Conservation (phyloP, 768 basidiomycete genomes). For the Pleurotus pulmonarius region DNA sequence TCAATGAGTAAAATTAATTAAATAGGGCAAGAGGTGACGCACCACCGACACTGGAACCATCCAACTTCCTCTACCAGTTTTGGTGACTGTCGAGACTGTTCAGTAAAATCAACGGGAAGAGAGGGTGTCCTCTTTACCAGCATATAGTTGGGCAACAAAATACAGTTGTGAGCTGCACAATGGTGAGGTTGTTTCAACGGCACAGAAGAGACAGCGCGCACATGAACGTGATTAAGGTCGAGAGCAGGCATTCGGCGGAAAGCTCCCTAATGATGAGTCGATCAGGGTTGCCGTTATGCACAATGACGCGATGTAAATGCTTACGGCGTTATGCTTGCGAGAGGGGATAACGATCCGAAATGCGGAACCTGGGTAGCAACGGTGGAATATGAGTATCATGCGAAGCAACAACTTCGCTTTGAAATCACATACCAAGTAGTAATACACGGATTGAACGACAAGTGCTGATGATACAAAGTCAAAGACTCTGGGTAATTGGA, state of each 20-base stretch:
- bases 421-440: conserved; percentile 31
- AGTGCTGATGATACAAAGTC: conserved; percentile 36
- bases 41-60: conserved; percentile 25
- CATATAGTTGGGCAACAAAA: conserved; percentile 38
- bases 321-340: conserved; percentile 35
- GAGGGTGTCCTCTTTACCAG: conserved; percentile 18
- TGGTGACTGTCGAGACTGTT: neutral
- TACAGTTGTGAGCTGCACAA: conserved; percentile 36
- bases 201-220: conserved; percentile 13
- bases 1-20: neutral
- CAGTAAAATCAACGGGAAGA: neutral
- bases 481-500: conserved; percentile 16
- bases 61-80: conserved; percentile 16
- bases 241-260: conserved; percentile 38
- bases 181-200: too few species aligned
- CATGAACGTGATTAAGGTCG: conserved; percentile 40
- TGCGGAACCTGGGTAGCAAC: conserved; percentile 31
- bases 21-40: neutral
- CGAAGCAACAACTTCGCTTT: neutral
- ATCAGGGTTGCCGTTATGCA: neutral
- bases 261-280: conserved; percentile 23
- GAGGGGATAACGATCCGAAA: conserved; percentile 35
- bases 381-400: neutral
- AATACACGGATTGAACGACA: conserved; percentile 40
- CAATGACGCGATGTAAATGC: conserved; percentile 10